Percentiles rank a stretch among this genome's conserved stretches.
Evolutionary conservation across 2,329 filamentous ascomycete genomes (phyloP).

Genomic region (Cytospora chrysosperma): DNA sequence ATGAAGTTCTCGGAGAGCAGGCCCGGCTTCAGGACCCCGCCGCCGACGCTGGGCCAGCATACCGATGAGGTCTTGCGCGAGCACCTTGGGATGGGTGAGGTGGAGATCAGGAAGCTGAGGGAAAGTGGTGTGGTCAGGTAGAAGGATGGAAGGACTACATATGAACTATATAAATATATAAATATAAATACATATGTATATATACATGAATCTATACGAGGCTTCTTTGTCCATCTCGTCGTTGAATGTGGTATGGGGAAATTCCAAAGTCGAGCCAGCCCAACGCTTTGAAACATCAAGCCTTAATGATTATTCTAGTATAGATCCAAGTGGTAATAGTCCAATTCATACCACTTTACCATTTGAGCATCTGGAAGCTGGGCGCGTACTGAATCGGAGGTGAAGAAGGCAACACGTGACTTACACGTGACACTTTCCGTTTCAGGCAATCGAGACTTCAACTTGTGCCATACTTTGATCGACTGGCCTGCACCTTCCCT

Average conservation of each 20-base stretch:
- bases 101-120: slow-evolving; percentile 62
- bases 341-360: not conserved
- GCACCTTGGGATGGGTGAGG: slow-evolving; percentile 58
- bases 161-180: too few relatives aligned
- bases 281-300: too few relatives aligned
- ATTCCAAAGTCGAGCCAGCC: not conserved
- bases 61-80: slow-evolving; percentile 72
- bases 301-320: too few relatives aligned
- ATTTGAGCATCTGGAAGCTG: not conserved
- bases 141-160: not conserved
- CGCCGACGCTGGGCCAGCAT: slow-evolving; percentile 84
- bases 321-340: not conserved
- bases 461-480: not conserved
- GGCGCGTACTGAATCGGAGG: not conserved
- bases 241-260: not conserved
- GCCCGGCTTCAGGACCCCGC: slow-evolving; percentile 72
- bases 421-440: slow-evolving; percentile 17
- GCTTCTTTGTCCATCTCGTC: not conserved
- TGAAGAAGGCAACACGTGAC: slow-evolving; percentile 15
- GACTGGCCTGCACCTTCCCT: not conserved
- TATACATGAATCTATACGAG: too few relatives aligned
- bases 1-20: slow-evolving; percentile 88
- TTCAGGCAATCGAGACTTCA: not conserved
- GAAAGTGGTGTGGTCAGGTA: slow-evolving; percentile 64
- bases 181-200: too few relatives aligned